Conservation (phyloP, 306 rosid genomes). For the Adenanthera pavonina region DNA sequence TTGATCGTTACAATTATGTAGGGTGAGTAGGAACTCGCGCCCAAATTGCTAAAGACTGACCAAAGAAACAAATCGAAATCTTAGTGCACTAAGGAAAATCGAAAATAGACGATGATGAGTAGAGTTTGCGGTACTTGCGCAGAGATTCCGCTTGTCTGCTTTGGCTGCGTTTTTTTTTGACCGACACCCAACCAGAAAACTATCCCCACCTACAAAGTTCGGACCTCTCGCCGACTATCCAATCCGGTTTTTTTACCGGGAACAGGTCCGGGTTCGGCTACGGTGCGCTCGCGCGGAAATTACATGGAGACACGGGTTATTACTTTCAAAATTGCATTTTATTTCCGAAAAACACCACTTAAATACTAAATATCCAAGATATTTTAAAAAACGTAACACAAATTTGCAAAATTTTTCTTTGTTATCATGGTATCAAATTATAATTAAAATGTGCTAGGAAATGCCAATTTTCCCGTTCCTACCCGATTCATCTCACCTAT, state of each 20-base stretch:
- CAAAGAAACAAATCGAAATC: slow-evolving; percentile 16
- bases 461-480: too few species aligned
- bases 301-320: background rate
- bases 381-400: too few species aligned
- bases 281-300: slow-evolving; percentile 53
- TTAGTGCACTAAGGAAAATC: background rate
- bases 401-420: too few species aligned
- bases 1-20: background rate
- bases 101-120: slow-evolving; percentile 14
- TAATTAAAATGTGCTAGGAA: too few species aligned
- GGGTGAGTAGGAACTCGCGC: background rate
- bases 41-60: background rate
- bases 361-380: too few species aligned
- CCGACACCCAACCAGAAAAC: slow-evolving; percentile 56
- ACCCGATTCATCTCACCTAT: too few species aligned
- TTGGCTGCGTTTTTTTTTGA: slow-evolving; percentile 55
- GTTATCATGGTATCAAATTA: too few species aligned
- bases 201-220: slow-evolving; percentile 55
- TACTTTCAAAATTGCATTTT: too few species aligned
- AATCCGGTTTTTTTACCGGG: slow-evolving; percentile 58
- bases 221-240: slow-evolving; percentile 72
- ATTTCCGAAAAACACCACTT: background rate
- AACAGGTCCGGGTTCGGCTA: slow-evolving; percentile 78
- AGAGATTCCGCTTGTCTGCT: slow-evolving; percentile 47
- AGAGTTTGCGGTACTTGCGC: slow-evolving; percentile 54